Conservation (phyloP, 345 rosid genomes). For the Boechera stricta region DNA sequence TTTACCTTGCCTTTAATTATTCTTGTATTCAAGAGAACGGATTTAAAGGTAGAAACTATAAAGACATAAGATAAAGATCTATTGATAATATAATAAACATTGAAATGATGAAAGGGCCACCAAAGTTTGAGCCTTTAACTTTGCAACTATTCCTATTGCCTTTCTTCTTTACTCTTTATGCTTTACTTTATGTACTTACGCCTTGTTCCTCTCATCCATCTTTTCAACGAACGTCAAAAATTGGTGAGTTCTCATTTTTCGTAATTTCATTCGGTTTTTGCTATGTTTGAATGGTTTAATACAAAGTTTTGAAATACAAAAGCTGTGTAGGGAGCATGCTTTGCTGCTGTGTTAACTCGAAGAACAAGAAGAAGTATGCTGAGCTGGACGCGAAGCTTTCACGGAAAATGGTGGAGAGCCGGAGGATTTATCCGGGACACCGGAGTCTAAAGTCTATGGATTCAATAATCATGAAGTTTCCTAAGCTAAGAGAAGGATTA, state of each 20-base stretch:
- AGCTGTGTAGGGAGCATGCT: constrained; percentile 51
- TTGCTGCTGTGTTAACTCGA: constrained; percentile 53
- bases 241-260: constrained; percentile 7
- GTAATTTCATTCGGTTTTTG: not conserved
- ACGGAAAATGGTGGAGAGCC: constrained; percentile 69
- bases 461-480: constrained; percentile 76
- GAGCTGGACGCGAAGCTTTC: constrained; percentile 73
- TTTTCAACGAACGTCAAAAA: constrained; percentile 11
- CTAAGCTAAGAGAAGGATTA: constrained; percentile 65
- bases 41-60: constrained; percentile 5
- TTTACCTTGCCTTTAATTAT: constrained; percentile 10
- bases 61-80: not conserved
- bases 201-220: constrained; percentile 17
- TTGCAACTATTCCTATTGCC: constrained; percentile 33
- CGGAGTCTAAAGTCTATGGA: constrained; percentile 63
- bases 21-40: constrained; percentile 17
- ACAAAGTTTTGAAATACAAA: constrained; percentile 20
- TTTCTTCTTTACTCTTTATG: constrained; percentile 40
- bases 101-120: constrained; percentile 42
- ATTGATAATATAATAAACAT: not conserved
- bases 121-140: constrained; percentile 36
- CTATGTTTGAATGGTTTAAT: not conserved
- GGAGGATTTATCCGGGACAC: constrained; percentile 52
- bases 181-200: constrained; percentile 30
- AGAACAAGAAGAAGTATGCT: constrained; percentile 55